Evolutionary conservation across 1,284 basidiomycete genomes (phyloP).

Genomic region (Waitea zeae): DNA sequence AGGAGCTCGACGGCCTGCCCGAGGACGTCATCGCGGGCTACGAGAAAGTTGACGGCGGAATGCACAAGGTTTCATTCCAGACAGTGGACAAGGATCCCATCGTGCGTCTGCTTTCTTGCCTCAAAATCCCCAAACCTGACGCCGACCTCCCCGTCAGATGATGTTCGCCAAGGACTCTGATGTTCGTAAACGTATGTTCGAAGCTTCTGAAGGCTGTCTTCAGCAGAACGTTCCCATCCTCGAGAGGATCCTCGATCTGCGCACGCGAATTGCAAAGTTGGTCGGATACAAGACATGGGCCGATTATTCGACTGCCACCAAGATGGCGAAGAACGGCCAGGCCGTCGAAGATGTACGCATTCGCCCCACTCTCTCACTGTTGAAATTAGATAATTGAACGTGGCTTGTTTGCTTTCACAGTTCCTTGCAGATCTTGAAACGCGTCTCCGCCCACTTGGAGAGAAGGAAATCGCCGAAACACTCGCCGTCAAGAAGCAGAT

Average conservation of each 20-base stretch:
- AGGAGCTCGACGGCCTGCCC: conserved; percentile 68
- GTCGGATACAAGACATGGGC: conserved; percentile 70
- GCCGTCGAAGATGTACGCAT: conserved; percentile 30
- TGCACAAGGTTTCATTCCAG: conserved; percentile 57
- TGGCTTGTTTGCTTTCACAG: no score
- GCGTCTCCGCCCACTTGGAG: conserved; percentile 56
- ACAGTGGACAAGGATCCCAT: conserved; percentile 66
- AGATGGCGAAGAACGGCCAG: conserved; percentile 65
- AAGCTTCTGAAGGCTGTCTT: conserved; percentile 52
- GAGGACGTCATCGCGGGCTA: conserved; percentile 62
- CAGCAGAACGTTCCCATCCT: conserved; percentile 53
- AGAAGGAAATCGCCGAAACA: conserved; percentile 42
- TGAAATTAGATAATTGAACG: background rate
- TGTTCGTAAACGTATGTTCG: conserved; percentile 45
- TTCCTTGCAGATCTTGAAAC: conserved; percentile 59
- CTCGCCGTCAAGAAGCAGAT: conserved; percentile 62
- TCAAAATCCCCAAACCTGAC: no score
- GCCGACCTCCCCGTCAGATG: no score
- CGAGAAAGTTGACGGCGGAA: conserved; percentile 32
- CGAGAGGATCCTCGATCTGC: conserved; percentile 43
- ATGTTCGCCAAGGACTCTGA: conserved; percentile 57
- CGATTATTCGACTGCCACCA: conserved; percentile 64
- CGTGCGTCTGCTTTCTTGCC: no score
- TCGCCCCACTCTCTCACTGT: background rate
- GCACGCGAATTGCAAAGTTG: conserved; percentile 46